Conservation (phyloP, 75 land plant genomes). For the Selaginella moellendorffii region DNA sequence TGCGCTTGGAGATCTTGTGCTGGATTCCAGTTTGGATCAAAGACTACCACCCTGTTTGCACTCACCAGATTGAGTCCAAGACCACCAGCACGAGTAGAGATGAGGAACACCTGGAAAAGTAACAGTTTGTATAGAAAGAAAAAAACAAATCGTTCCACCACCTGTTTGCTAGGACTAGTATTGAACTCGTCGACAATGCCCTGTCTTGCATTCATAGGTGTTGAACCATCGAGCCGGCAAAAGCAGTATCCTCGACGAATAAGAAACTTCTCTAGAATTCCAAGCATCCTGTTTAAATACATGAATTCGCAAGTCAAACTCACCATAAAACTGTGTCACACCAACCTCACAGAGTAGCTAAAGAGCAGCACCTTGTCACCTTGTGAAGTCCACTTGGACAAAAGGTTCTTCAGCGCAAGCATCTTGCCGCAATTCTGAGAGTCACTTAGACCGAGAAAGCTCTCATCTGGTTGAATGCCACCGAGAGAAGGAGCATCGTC, state of each 20-base stretch:
- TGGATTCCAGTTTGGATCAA: conserved; percentile 98
- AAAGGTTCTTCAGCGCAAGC: conserved; percentile 61
- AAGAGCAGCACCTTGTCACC: conserved; percentile 92
- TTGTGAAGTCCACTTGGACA: conserved; percentile 44
- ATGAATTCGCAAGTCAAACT: not conserved
- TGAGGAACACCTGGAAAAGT: conserved; percentile 60
- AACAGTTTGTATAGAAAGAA: too few relatives aligned
- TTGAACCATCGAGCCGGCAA: conserved; percentile 88
- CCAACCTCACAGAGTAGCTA: conserved; percentile 90
- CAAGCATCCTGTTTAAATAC: conserved; percentile 58
- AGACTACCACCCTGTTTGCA: conserved; percentile 93
- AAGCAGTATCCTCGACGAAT: conserved; percentile 84
- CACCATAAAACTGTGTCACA: not conserved
- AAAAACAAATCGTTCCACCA: conserved; percentile 8
- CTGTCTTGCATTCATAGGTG: conserved; percentile 71
- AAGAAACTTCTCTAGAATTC: conserved; percentile 78
- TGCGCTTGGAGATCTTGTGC: conserved; percentile 88
- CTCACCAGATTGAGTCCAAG: conserved; percentile 85
- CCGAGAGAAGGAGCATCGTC: conserved; percentile 63
- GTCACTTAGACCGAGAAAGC: conserved; percentile 81
- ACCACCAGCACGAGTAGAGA: conserved; percentile 92
- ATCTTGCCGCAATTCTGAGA: conserved; percentile 88
- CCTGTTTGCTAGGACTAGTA: conserved; percentile 89
- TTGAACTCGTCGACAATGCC: conserved; percentile 85
- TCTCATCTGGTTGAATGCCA: conserved; percentile 59